Conservation (phyloP, 2,329 filamentous ascomycete genomes). For the Ampelomyces quisqualis region DNA sequence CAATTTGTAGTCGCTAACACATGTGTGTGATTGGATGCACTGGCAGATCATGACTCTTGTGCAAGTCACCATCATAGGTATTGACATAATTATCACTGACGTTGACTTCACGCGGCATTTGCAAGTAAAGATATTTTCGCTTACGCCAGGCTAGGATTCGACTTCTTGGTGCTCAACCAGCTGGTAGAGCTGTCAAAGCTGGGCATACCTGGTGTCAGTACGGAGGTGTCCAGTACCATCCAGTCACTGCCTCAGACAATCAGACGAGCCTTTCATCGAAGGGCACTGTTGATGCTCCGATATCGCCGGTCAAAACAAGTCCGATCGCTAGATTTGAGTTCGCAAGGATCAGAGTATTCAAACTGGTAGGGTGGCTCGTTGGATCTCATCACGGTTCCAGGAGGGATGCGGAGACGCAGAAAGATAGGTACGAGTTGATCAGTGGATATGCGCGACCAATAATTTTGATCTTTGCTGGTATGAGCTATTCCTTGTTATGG, state of each 20-base stretch:
- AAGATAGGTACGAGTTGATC: too few relatives aligned
- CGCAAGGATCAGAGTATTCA: not conserved
- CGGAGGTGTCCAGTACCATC: not conserved
- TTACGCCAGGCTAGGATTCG: not conserved
- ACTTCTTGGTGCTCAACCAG: not conserved
- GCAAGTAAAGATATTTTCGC: not conserved
- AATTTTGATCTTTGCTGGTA: not conserved
- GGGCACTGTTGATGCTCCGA: too few relatives aligned
- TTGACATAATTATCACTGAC: not conserved
- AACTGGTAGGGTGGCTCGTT: not conserved
- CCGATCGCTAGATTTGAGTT: not conserved
- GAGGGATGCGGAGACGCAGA: not conserved
- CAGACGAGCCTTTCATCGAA: too few relatives aligned
- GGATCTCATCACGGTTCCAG: not conserved
- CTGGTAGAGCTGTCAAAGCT: not conserved
- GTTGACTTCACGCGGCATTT: not conserved
- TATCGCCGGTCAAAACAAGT: not conserved
- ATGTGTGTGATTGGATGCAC: too few relatives aligned
- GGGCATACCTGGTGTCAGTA: not conserved
- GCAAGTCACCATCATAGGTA: not conserved
- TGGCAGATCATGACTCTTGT: not conserved
- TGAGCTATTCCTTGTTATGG: not conserved
- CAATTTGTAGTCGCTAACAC: too few relatives aligned
- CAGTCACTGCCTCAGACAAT: not conserved
- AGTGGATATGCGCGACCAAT: not conserved